Base-by-base conservation (phyloP, 2,329 filamentous ascomycete species). In the Microdochium paspali region DNA sequence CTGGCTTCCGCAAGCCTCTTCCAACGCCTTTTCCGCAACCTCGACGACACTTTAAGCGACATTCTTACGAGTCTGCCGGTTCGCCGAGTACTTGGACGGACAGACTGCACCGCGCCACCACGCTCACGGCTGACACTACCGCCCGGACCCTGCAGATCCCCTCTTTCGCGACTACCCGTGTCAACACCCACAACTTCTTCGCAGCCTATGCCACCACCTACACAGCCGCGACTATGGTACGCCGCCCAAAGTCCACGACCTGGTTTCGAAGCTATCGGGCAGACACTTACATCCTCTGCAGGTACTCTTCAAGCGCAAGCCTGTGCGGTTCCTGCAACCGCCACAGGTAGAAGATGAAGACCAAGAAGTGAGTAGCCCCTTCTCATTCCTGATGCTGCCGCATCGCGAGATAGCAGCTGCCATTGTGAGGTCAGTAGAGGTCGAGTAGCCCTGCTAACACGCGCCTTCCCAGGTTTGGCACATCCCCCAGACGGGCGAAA, bases 291-390 rank as follows among this genome's bases (percentile, higher is more conserved):
- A 35, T 51, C 46, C 49, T 56, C 50, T 46, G 45, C 62, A 97
- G 91, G 91, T 98, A 58, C 78, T 95, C 54, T 96, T 87, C 69
- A 97, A 97, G 73, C 82, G 93, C 60, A 97, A 97, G 70, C 90
- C 90, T 49, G 90, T 97, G 61, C 83, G 87, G 69, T 86, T 89
- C 63, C 73, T 90, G 55, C 77, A 85, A 45, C 75, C 77, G 44
- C 85, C 86, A 21, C 72, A 78, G 46, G 79, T 91, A 55, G 77
- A 90, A 56, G 83, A 93, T 72, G 88, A 95, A 55, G 82, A 87
- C 59, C 76, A 80, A 57, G 90, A 97, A 79, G 90, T 91, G 76
- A 58, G 77, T 63, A 50, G 47, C 49, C 42, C 43, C 49, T 42
- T 39, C 44, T 48, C 45, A 53, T 40, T 5, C 18, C 18, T 18